Conservation (phyloP, 371 early-diverging fungal genomes). For the Dentiscutata heterogama region DNA sequence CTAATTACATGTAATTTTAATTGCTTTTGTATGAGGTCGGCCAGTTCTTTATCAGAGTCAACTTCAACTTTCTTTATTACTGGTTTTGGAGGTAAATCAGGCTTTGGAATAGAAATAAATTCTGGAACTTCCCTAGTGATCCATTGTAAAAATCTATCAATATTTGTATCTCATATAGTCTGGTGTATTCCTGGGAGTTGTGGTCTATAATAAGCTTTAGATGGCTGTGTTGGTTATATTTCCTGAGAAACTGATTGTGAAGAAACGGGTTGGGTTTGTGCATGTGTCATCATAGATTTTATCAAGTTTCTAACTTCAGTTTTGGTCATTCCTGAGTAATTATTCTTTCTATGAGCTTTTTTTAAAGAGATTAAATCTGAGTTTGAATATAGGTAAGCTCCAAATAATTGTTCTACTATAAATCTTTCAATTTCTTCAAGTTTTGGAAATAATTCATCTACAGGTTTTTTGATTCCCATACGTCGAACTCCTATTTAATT, state of each 20-base stretch:
- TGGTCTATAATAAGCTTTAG: background rate
- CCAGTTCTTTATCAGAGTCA: constrained; percentile 35
- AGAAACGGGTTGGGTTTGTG: background rate
- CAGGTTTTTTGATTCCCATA: constrained; percentile 8
- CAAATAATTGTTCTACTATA: constrained; percentile 3
- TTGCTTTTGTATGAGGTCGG: background rate
- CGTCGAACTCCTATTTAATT: constrained; percentile 17
- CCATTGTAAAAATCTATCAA: background rate
- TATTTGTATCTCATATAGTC: background rate
- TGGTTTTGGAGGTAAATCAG: background rate
- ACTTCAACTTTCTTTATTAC: background rate
- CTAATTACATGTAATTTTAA: background rate
- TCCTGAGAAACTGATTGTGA: background rate
- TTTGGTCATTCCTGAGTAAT: background rate
- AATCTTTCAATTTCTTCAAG: constrained; percentile 39
- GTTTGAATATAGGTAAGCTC: background rate
- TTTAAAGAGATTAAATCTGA: constrained; percentile 7
- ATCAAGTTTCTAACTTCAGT: constrained; percentile 24
- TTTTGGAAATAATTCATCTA: constrained; percentile 6
- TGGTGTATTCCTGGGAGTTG: background rate
- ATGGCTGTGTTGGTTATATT: background rate
- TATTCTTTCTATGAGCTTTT: constrained; percentile 7
- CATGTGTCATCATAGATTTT: constrained; percentile 22
- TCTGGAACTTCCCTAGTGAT: constrained; percentile 6
- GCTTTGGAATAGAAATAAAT: constrained; percentile 1